Percentiles rank a stretch among this genome's conserved stretches.
Evolutionary conservation across 1,284 basidiomycete species (phyloP).

Genomic region (Ustanciosporium gigantosporum): DNA sequence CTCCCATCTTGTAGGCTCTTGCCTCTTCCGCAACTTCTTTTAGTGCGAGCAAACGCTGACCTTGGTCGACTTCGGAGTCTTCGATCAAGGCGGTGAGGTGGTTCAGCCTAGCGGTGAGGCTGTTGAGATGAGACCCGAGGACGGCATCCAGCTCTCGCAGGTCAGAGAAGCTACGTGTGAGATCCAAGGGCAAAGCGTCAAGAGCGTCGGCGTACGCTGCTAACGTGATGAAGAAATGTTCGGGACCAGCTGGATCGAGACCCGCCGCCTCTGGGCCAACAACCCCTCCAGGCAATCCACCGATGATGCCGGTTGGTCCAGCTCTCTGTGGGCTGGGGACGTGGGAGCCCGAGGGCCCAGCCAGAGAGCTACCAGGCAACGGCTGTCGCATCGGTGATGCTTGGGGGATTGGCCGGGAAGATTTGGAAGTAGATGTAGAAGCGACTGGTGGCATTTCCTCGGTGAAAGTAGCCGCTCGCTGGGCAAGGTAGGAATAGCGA

Average conservation of each 20-base stretch:
- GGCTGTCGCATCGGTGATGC: not conserved
- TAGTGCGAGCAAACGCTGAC: slow-evolving; percentile 81
- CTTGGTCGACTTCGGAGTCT: slow-evolving; percentile 70
- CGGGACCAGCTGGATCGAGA: slow-evolving; percentile 31
- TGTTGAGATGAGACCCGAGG: slow-evolving; percentile 67
- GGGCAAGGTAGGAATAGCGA: too few relatives aligned
- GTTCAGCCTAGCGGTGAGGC: slow-evolving; percentile 52
- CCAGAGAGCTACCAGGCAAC: not conserved
- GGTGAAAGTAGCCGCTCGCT: too few relatives aligned
- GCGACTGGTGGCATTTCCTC: too few relatives aligned
- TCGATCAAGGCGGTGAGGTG: slow-evolving; percentile 61
- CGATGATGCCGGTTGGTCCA: too few relatives aligned
- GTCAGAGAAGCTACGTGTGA: slow-evolving; percentile 91
- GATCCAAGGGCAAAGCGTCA: slow-evolving; percentile 88
- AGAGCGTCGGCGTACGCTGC: slow-evolving; percentile 72
- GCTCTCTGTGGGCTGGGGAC: not conserved
- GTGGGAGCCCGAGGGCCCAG: not conserved
- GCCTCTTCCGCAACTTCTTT: slow-evolving; percentile 93
- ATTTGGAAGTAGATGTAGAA: not conserved
- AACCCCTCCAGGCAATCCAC: slow-evolving; percentile 28
- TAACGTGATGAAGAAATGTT: slow-evolving; percentile 52
- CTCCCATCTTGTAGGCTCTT: slow-evolving; percentile 84
- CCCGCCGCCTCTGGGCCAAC: slow-evolving; percentile 36
- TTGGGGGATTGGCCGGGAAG: not conserved
- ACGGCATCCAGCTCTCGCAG: slow-evolving; percentile 97